Conservation (phyloP, 2,329 filamentous ascomycete genomes). For the Colletotrichum orbiculare region DNA sequence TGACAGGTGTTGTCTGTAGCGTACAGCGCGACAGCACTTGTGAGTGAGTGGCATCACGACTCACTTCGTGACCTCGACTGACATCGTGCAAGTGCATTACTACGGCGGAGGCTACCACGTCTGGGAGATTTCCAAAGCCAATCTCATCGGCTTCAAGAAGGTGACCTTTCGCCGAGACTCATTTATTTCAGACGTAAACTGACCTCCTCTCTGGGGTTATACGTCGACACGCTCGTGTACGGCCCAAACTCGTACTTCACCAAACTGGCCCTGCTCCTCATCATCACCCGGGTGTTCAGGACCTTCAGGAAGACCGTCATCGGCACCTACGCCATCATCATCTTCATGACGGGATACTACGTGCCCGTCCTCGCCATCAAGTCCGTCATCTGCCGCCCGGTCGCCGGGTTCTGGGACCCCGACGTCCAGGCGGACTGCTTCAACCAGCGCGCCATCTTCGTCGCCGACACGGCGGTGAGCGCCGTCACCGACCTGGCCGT, state of each 20-base stretch:
- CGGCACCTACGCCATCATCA: conserved; percentile 52
- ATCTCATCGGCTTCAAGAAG: conserved; percentile 49
- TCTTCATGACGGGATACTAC: conserved; percentile 50
- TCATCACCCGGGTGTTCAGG: conserved; percentile 56
- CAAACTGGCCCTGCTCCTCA: conserved; percentile 53
- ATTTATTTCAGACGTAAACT: neutral
- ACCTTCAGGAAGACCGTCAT: conserved; percentile 51
- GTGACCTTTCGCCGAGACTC: conserved; percentile 38
- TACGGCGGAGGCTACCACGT: conserved; percentile 51
- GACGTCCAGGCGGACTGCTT: conserved; percentile 45
- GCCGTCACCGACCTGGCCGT: conserved; percentile 47
- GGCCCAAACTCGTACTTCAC: conserved; percentile 55
- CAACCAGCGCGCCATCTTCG: conserved; percentile 48
- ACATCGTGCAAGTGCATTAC: conserved; percentile 36
- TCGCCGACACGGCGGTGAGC: conserved; percentile 46
- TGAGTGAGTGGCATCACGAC: conserved; percentile 36
- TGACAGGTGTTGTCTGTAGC: conserved; percentile 43
- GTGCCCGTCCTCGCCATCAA: conserved; percentile 46
- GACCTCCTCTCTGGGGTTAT: conserved; percentile 38
- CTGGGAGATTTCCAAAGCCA: conserved; percentile 44
- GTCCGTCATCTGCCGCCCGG: conserved; percentile 53
- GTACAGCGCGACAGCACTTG: conserved; percentile 41
- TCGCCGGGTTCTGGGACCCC: conserved; percentile 52
- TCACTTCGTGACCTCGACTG: neutral
- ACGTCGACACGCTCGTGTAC: conserved; percentile 57